A percentile compares a stretch with the other conserved stretches of the same genome.
Evolutionary conservation across 371 early-diverging fungal species (phyloP).

Genomic region (Fennellomyces sp.): DNA sequence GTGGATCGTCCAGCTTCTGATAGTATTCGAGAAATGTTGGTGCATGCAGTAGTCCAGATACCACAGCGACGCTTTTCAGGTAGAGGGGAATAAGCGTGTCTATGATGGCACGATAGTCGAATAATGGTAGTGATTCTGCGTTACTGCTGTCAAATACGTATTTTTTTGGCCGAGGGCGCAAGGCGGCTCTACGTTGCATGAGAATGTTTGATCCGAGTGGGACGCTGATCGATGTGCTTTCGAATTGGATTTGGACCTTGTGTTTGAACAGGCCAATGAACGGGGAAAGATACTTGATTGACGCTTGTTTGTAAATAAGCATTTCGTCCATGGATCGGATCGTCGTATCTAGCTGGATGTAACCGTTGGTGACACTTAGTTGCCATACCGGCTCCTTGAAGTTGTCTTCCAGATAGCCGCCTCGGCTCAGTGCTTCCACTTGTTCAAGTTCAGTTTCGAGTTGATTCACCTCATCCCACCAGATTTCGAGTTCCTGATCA

Average conservation of each 20-base stretch:
- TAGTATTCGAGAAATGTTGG: constrained; percentile 12
- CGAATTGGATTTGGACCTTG: neutral
- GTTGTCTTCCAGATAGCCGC: neutral
- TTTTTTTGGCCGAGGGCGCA: neutral
- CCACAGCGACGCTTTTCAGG: neutral
- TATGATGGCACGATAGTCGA: neutral
- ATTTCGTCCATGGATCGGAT: constrained; percentile 14
- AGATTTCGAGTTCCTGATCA: neutral
- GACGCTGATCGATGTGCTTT: neutral
- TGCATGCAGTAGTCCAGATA: constrained; percentile 1
- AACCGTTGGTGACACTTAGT: constrained; percentile 12
- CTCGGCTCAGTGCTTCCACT: neutral
- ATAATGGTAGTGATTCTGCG: neutral
- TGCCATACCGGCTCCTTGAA: constrained; percentile 10
- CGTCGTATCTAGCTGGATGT: constrained; percentile 6
- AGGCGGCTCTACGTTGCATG: neutral
- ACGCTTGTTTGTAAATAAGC: constrained; percentile 6
- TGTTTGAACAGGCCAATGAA: constrained; percentile 11
- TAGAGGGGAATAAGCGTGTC: constrained; percentile 4
- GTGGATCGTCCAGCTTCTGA: constrained; percentile 4
- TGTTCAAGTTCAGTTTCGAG: neutral
- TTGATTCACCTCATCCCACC: neutral
- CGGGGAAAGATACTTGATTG: constrained; percentile 11
- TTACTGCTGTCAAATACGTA: neutral
- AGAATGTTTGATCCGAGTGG: neutral